Conservation (phyloP, 2,329 filamentous ascomycete genomes). For the Aspergillus bombycis region DNA sequence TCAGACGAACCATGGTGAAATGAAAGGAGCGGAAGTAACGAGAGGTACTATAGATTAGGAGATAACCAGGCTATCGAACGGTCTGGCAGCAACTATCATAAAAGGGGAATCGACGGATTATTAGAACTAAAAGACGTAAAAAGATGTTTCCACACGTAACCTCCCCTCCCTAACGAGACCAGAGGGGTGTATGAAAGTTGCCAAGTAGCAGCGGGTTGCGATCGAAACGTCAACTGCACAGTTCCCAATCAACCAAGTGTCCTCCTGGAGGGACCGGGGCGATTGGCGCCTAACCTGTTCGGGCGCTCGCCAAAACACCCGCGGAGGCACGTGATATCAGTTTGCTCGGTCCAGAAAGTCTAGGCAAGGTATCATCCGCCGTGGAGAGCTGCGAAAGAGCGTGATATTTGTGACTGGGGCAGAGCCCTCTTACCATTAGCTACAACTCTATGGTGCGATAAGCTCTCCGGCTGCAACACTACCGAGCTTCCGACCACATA, state of each 20-base stretch:
- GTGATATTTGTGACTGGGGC: background rate
- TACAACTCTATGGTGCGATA: constrained; percentile 1
- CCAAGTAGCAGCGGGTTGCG: constrained; percentile 25
- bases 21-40: constrained; percentile 21
- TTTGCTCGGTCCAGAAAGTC: constrained; percentile 22
- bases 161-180: constrained; percentile 35
- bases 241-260: constrained; percentile 43
- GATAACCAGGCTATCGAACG: constrained; percentile 20
- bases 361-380: constrained; percentile 8
- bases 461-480: constrained; percentile 5
- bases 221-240: constrained; percentile 21
- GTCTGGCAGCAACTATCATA: constrained; percentile 22
- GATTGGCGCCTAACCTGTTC: constrained; percentile 33
- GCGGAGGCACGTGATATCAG: constrained; percentile 39
- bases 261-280: constrained; percentile 40
- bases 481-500: background rate
- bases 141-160: constrained; percentile 13
- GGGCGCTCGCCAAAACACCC: constrained; percentile 39
- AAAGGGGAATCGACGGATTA: constrained; percentile 15
- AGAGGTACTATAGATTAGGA: constrained; percentile 27
- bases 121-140: constrained; percentile 19
- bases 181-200: constrained; percentile 29
- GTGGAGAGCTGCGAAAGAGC: constrained; percentile 3
- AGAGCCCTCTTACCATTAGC: background rate
- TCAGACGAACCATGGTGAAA: constrained; percentile 82